phyloP scores from a whole-genome alignment of 352 stramenopile species.

The Peronospora tabacina region DNA sequence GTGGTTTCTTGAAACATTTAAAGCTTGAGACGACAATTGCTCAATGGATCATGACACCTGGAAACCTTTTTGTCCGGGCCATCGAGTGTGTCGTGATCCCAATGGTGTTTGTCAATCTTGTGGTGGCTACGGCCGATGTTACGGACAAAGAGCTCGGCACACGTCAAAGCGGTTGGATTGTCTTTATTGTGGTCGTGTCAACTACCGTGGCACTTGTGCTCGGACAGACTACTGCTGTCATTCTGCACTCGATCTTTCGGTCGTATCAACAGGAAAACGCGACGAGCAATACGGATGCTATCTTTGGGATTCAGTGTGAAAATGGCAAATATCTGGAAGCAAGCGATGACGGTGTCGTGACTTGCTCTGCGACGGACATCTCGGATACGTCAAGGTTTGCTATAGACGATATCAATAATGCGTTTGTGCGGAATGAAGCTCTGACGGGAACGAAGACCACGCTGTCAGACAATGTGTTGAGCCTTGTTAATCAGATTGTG shows the following conservation, averaged over 20 bases:
- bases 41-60: slow-evolving; percentile 62
- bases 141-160: slow-evolving; percentile 41
- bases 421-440: slow-evolving; percentile 39
- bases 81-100: slow-evolving; percentile 74
- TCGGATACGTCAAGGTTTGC: slow-evolving; percentile 42
- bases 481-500: slow-evolving; percentile 52
- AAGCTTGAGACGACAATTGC: slow-evolving; percentile 35
- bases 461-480: slow-evolving; percentile 58
- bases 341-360: slow-evolving; percentile 39
- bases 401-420: slow-evolving; percentile 49
- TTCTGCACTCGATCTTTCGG: slow-evolving; percentile 41
- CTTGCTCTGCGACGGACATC: slow-evolving; percentile 39
- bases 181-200: slow-evolving; percentile 37
- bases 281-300: slow-evolving; percentile 27
- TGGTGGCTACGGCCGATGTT: slow-evolving; percentile 58
- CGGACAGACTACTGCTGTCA: slow-evolving; percentile 49
- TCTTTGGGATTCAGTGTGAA: slow-evolving; percentile 70
- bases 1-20: slow-evolving; percentile 47
- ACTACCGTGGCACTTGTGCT: slow-evolving; percentile 42
- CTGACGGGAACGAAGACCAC: slow-evolving; percentile 34
- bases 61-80: slow-evolving; percentile 64
- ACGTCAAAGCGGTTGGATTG: slow-evolving; percentile 38
- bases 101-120: slow-evolving; percentile 75
- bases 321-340: slow-evolving; percentile 64
- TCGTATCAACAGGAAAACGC: slow-evolving; percentile 20